Evolutionary conservation across 2,329 filamentous ascomycete species (phyloP), one percentile per base, ranked within the genome.

Genomic region (Cladosporium cucumerinum): DNA sequence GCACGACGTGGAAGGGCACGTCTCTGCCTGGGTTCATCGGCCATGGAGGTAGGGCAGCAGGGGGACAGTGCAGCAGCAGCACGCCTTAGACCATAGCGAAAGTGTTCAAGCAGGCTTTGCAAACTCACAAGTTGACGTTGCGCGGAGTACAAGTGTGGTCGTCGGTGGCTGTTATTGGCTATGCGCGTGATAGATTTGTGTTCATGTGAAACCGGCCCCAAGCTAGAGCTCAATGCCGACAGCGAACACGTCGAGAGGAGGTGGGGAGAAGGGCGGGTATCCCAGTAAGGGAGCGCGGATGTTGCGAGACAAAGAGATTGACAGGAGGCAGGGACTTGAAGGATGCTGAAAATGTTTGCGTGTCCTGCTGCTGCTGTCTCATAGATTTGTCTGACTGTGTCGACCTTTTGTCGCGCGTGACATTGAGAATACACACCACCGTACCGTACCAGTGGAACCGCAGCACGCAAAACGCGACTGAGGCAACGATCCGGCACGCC

Each of bases 11-110:
- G 46, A 12, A 46, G 39, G n/a, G 57, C 28, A 25, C 25, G 46
- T 52, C 59, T 61, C 48, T 61, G 59, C 25, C 59, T 61, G 32
- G 59, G 28, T 21, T 61, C 60, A 18, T 46, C 25, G 59, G 59
- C 60, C 60, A 55, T 62, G 32, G 16, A 61, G 46, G 25, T 46
- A 28, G 23, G 11, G 16, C 34, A 26, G 23, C 16, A 58, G 36
- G 36, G 23, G 30, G 32, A 18, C 26, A 32, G 51, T 54, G 51
- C 18, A 12, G n/a, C 14, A 21, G 39, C 39, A 28, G 49, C 28
- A 30, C 51, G 18, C 16, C 26, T 54, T 57, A 57, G 54, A 23
- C n/a, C 54, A 57, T 57, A 23, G 18, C n/a, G 54, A 39, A 39
- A 39, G n/a, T 32, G 14, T 14, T 18, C 16, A 26, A 36, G 54